Conservation (phyloP, 2,329 filamentous ascomycete species). For the Microdochium bolleyi region DNA sequence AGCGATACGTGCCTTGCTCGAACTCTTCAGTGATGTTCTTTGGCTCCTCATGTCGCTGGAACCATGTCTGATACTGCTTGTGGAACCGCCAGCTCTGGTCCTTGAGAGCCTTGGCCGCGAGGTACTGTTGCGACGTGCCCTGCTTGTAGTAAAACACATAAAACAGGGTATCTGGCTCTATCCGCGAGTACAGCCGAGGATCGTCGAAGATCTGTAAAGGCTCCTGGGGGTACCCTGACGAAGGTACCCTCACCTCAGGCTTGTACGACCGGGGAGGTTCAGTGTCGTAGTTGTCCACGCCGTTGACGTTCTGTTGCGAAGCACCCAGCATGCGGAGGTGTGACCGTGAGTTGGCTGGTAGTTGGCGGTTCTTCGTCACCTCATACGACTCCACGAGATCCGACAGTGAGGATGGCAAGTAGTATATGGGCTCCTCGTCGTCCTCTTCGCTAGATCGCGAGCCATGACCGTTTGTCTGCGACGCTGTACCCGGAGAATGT, state of each 20-base stretch:
- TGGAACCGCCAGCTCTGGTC: slow-evolving; percentile 98
- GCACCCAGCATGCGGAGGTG: slow-evolving; percentile 68
- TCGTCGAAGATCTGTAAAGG: slow-evolving; percentile 90
- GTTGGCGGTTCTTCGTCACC: slow-evolving; percentile 63
- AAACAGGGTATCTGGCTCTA: slow-evolving; percentile 94
- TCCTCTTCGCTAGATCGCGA: slow-evolving; percentile 35
- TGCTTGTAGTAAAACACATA: slow-evolving; percentile 99
- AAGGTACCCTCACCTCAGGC: slow-evolving; percentile 70
- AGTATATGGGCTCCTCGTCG: slow-evolving; percentile 70
- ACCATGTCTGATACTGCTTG: slow-evolving; percentile 99
- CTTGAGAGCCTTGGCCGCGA: slow-evolving; percentile 94
- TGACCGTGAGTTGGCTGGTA: slow-evolving; percentile 53
- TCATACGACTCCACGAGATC: slow-evolving; percentile 91
- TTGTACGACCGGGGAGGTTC: slow-evolving; percentile 79
- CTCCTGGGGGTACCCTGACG: slow-evolving; percentile 84
- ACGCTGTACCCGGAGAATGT: slow-evolving; percentile 15
- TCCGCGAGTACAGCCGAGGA: slow-evolving; percentile 74
- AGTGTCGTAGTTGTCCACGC: slow-evolving; percentile 69
- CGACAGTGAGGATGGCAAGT: slow-evolving; percentile 79
- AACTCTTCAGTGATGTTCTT: slow-evolving; percentile 98
- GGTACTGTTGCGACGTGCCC: slow-evolving; percentile 88
- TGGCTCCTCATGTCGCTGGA: slow-evolving; percentile 95
- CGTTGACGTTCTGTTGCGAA: slow-evolving; percentile 55
- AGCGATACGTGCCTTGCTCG: slow-evolving; percentile 96
- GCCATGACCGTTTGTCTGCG: slow-evolving; percentile 46